phyloP scores from a whole-genome alignment of 768 basidiomycete species.

The Lepiota brunneoincarnata region DNA sequence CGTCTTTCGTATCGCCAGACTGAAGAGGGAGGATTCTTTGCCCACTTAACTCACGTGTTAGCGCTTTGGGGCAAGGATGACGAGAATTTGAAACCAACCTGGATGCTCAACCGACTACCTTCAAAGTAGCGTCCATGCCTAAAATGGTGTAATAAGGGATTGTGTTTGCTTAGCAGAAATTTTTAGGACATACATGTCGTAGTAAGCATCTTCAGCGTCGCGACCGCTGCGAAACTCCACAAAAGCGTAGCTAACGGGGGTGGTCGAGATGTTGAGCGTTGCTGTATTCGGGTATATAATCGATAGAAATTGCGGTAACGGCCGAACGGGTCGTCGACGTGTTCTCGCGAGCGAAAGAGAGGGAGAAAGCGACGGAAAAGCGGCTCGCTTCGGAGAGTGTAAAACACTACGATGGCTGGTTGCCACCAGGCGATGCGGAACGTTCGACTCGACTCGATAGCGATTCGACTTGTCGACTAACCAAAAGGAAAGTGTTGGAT shows the following conservation, averaged over 20 bases:
- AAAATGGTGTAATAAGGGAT: neutral
- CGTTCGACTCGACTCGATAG: slow-evolving; percentile 26
- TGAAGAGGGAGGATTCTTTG: slow-evolving; percentile 37
- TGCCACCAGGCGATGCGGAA: slow-evolving; percentile 1
- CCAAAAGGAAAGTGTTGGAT: slow-evolving; percentile 12
- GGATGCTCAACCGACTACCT: slow-evolving; percentile 34
- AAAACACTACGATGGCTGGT: no score
- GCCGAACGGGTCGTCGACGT: slow-evolving; percentile 1
- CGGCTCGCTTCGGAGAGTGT: slow-evolving; percentile 4
- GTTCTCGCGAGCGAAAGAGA: slow-evolving; percentile 6
- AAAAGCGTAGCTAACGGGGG: slow-evolving; percentile 34
- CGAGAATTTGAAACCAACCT: slow-evolving; percentile 18
- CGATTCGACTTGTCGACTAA: slow-evolving; percentile 6
- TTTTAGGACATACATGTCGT: slow-evolving; percentile 30
- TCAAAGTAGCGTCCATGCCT: slow-evolving; percentile 38
- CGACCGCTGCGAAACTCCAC: slow-evolving; percentile 34
- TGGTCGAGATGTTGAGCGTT: slow-evolving; percentile 27
- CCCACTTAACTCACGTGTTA: slow-evolving; percentile 25
- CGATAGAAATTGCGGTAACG: slow-evolving; percentile 7
- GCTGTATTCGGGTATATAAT: slow-evolving; percentile 15
- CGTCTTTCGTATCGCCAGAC: slow-evolving; percentile 35
- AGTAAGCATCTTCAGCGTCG: slow-evolving; percentile 37
- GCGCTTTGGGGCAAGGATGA: neutral
- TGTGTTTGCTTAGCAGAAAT: neutral
- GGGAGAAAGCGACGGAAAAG: slow-evolving; percentile 2